These are phyloP conservation scores for Rhodomyrtus tomentosa DNA, from an alignment of 345 rosid genomes.

Conservation along the genomic window DNA sequence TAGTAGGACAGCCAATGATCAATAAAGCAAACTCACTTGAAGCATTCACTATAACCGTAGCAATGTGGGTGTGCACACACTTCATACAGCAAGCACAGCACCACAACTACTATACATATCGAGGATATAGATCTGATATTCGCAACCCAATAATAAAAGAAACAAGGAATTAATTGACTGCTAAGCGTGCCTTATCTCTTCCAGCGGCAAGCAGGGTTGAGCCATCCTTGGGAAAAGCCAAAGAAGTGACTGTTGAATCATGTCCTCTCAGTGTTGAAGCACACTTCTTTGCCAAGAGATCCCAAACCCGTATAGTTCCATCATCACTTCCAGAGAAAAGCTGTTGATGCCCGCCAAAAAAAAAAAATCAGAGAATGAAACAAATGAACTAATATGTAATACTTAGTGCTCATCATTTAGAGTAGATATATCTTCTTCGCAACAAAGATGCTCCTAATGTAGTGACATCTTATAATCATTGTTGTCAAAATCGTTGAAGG, in stretches of 20 bases:
- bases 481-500: background rate
- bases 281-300: constrained; percentile 67
- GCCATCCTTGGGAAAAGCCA: constrained; percentile 81
- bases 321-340: constrained; percentile 90
- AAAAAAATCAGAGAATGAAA: background rate
- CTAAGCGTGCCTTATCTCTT: constrained; percentile 67
- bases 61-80: background rate
- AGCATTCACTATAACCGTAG: background rate
- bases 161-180: background rate
- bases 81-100: background rate
- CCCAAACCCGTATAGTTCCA: constrained; percentile 79
- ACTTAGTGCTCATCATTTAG: background rate
- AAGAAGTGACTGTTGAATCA: constrained; percentile 72
- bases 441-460: background rate
- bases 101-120: background rate
- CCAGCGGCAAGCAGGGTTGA: constrained; percentile 71
- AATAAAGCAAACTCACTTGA: background rate
- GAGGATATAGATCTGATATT: background rate
- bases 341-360: constrained; percentile 13
- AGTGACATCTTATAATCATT: background rate
- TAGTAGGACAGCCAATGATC: background rate
- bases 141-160: background rate
- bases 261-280: constrained; percentile 62
- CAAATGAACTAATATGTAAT: background rate
- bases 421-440: background rate